Conservation (phyloP, 768 basidiomycete species). For the Phanerodontia chrysosporium region DNA sequence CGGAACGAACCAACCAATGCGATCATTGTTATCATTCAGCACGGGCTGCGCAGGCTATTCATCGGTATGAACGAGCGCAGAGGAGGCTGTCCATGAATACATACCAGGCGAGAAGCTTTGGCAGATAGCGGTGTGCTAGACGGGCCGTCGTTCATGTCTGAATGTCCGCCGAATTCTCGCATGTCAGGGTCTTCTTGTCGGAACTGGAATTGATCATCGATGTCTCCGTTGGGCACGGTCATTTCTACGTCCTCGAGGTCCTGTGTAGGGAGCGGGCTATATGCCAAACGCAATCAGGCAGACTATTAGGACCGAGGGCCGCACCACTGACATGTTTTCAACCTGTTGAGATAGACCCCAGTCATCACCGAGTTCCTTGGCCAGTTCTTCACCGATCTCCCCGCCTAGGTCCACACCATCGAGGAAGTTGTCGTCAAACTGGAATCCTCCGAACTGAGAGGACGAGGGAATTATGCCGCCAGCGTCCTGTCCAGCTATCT, state of each 20-base stretch:
- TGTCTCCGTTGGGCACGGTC: neutral
- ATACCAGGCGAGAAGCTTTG: neutral
- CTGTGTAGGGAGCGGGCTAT: neutral
- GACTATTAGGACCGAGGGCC: no score
- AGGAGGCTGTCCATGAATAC: neutral
- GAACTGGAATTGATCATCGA: neutral
- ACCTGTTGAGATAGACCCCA: slow-evolving; percentile 41
- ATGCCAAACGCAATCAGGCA: neutral
- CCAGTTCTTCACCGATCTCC: slow-evolving; percentile 70
- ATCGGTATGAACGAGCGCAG: neutral
- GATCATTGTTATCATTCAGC: no score
- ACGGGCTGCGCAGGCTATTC: neutral
- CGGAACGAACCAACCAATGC: neutral
- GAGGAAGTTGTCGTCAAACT: slow-evolving; percentile 51
- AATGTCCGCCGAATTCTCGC: neutral
- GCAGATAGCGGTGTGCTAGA: neutral
- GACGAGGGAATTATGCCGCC: slow-evolving; percentile 41
- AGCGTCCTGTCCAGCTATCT: slow-evolving; percentile 42
- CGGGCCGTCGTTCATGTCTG: neutral
- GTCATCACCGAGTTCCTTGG: slow-evolving; percentile 66
- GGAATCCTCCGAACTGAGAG: slow-evolving; percentile 43
- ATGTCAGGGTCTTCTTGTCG: neutral
- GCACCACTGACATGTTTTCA: neutral
- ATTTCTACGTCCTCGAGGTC: neutral
- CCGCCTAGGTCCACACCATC: slow-evolving; percentile 56